phyloP scores from a whole-genome alignment of 2,329 filamentous ascomycete species.

The Colletotrichum sp. region DNA sequence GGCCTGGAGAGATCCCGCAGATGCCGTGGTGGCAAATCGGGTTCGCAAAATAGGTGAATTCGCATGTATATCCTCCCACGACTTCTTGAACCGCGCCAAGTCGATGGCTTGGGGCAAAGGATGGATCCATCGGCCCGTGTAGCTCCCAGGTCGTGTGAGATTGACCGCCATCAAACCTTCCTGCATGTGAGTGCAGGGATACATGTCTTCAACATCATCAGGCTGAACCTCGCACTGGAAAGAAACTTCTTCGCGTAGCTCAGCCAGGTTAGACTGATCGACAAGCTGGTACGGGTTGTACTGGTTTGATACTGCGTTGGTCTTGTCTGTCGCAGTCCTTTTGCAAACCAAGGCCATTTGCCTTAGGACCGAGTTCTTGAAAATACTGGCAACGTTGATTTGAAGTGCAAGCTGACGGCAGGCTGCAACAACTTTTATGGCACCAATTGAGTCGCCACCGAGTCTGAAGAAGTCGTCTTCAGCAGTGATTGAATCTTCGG shows the following conservation, averaged over 20 bases:
- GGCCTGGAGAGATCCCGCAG: conserved; percentile 56
- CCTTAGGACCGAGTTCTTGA: background rate
- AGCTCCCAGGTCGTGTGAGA: conserved; percentile 25
- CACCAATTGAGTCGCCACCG: conserved; percentile 28
- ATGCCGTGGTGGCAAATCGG: conserved; percentile 18
- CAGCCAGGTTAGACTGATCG: background rate
- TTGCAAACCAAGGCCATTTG: conserved; percentile 5
- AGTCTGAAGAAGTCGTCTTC: conserved; percentile 29
- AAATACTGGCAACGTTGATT: conserved; percentile 9
- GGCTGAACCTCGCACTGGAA: background rate
- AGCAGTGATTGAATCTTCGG: conserved; percentile 29
- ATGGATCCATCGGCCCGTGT: conserved; percentile 21
- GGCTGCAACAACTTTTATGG: conserved; percentile 27
- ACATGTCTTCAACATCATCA: conserved; percentile 21
- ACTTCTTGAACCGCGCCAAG: conserved; percentile 13
- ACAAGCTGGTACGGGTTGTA: background rate
- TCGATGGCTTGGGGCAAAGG: conserved; percentile 11
- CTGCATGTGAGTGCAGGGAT: conserved; percentile 26
- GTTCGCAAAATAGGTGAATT: conserved; percentile 24
- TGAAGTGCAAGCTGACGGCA: background rate
- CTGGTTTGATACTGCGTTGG: accelerated
- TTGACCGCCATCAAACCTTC: conserved; percentile 27
- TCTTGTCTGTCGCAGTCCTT: background rate
- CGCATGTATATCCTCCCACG: conserved; percentile 23
- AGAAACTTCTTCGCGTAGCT: background rate